A percentile compares a stretch with the other conserved stretches of the same genome.
These are phyloP conservation scores for Macrolepiota dolichaula DNA, from an alignment of 768 basidiomycete species.

Conservation along the genomic window DNA sequence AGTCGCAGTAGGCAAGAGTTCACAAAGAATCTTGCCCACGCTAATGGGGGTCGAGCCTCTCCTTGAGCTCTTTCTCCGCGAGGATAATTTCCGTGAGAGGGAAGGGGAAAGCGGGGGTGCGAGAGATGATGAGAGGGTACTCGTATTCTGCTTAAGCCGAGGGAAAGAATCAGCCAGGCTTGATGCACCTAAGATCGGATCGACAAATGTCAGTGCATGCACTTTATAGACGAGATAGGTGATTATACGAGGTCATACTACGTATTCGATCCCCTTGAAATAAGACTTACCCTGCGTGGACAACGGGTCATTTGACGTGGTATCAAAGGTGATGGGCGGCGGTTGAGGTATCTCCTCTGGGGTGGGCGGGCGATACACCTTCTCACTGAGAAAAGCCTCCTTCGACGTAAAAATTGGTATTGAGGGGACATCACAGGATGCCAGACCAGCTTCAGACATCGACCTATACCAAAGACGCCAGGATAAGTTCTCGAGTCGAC, in stretches of 20 bases:
- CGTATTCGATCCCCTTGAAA: not conserved
- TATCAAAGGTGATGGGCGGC: constrained; percentile 7
- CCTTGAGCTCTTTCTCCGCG: not conserved
- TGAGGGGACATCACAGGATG: constrained; percentile 21
- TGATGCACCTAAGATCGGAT: constrained; percentile 3
- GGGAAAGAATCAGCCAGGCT: not conserved
- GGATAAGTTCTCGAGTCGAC: constrained; percentile 79
- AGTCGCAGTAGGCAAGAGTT: constrained; percentile 8
- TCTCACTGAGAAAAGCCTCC: constrained; percentile 8
- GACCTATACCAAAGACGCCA: constrained; percentile 84
- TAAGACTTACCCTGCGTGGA: constrained; percentile 7
- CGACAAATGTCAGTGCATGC: not conserved
- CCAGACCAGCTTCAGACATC: constrained; percentile 35
- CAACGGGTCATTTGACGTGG: not conserved
- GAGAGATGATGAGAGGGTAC: not conserved
- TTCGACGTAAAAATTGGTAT: constrained; percentile 8
- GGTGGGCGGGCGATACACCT: constrained; percentile 16
- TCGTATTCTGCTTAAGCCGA: not conserved
- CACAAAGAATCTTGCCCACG: constrained; percentile 20
- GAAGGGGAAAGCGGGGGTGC: constrained; percentile 1
- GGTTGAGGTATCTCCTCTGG: constrained; percentile 13
- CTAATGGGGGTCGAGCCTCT: constrained; percentile 10
- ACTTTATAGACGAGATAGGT: not conserved
- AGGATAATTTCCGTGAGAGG: not conserved
- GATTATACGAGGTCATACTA: not conserved